Evolutionary conservation across 2,329 filamentous ascomycete genomes (phyloP), one percentile per base, ranked within the genome.

Genomic region (Botryotinia globosa): DNA sequence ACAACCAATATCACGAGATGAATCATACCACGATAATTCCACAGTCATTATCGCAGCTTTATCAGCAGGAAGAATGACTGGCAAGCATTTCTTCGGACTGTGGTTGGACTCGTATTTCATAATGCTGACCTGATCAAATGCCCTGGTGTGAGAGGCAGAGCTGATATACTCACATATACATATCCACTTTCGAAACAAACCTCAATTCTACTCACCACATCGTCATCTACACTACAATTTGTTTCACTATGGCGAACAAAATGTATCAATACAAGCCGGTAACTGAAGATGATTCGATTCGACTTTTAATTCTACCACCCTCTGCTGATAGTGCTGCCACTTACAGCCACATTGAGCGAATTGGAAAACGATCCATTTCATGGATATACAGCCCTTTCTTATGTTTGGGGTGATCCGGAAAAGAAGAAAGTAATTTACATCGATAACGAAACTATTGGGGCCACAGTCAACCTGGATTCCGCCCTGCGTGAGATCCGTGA

Each of bases 21-120:
- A 51, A 25, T 1, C 22, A 51, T 25, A 51, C 22, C 9, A 51
- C 5, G 8, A 14, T 0, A 25, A 5, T 2, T 25, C 0, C 22
- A 51, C 1, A 12, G 45, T 12, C 22, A 12, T 4, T 4, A 25
- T 0, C 9, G 9, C 5, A 7, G 22, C 4, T 0, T 12, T 51
- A 25, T 51, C 45, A 51, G 10, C 45, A 25, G 12, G 1, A 16
- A 16, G 48, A 25, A n/a, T n/a, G 25, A 54, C 12, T 54, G 48
- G n/a, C n/a, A 29, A 16, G 12, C 7, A n/a, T 54, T 54, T 54
- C 48, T n/a, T 54, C 25, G 14, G 25, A 54, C 25, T 54, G 25
- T 54, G 25, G 14, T n/a, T n/a, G n/a, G n/a, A n/a, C n/a, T n/a
- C n/a, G n/a, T n/a, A n/a, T n/a, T n/a, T n/a, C n/a, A n/a, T n/a